Evolutionary conservation across 495 filamentous ascomycete genomes (phyloP).

Genomic region (Penicillium maclennaniae): DNA sequence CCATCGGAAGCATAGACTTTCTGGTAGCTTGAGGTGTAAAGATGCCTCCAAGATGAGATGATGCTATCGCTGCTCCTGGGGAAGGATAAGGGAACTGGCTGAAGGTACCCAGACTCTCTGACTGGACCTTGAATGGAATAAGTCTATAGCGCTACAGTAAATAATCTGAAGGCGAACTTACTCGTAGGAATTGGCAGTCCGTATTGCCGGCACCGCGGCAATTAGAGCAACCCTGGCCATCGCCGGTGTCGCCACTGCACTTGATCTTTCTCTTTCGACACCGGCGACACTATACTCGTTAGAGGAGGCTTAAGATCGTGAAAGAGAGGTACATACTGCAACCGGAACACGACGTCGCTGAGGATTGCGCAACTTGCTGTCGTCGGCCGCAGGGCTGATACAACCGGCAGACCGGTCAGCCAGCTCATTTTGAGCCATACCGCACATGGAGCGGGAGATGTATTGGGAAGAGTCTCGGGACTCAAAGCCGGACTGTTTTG

Average conservation of each 20-base stretch:
- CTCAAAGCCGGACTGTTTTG: slow-evolving; percentile 27
- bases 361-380: slow-evolving; percentile 32
- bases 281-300: slow-evolving; percentile 65
- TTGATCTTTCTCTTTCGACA: slow-evolving; percentile 95
- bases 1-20: slow-evolving; percentile 15
- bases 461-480: slow-evolving; percentile 18
- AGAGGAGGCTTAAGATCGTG: background rate
- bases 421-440: slow-evolving; percentile 25
- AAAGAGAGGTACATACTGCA: slow-evolving; percentile 52
- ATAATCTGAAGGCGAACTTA: slow-evolving; percentile 36
- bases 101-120: slow-evolving; percentile 21
- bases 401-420: slow-evolving; percentile 15
- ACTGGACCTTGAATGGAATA: slow-evolving; percentile 9
- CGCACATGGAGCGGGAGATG: slow-evolving; percentile 26
- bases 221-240: slow-evolving; percentile 73
- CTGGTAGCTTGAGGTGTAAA: slow-evolving; percentile 18
- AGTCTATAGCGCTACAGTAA: background rate
- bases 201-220: slow-evolving; percentile 71
- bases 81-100: slow-evolving; percentile 31
- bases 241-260: slow-evolving; percentile 81
- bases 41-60: slow-evolving; percentile 20
- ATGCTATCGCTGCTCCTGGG: slow-evolving; percentile 12
- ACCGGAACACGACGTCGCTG: slow-evolving; percentile 58
- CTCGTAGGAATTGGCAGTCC: slow-evolving; percentile 74
- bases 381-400: slow-evolving; percentile 25